Base-by-base conservation (phyloP, 1,139 yeast species). In the Kluyveromyces marxianus region DNA sequence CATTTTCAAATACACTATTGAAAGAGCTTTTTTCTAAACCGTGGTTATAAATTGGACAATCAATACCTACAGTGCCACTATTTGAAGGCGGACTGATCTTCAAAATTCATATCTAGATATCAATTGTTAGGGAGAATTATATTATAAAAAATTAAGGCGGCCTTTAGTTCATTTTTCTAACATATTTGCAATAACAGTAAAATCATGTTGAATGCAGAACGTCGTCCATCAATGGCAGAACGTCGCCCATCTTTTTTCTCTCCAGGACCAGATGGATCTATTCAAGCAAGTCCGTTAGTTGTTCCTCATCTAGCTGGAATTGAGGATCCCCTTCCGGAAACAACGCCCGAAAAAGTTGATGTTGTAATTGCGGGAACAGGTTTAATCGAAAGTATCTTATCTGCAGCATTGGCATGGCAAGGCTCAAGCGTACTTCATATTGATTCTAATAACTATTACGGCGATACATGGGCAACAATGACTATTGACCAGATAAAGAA, bases 381-480 rank as follows among this genome's bases (percentile, higher is more conserved):
- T 1, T 72, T 94, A 41, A 82, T 81, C 3, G 96, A 94, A 65
- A 79, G 89, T 56, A 81, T 94, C 10, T 69, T 90, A 47, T 96
- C 97, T 0, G 96, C 97, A 3, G 92, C 97, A 0, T 72, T 92
- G 46, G 84, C 97, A 14, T 92, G 98, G 97, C 96, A 88, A 59
- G 97, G 97, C 10, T 82, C 92, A 21, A 81, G 76, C 52, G 97
- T 92, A 21, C 71, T 92, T 46, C 98, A 92, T 63, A 79, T 92
- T 41, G 98, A 92, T 63, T 72, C 79, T 47, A 83, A 87, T 58
- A 74, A 77, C 35, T 83, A 85, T 63, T 92, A 92, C 59, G 99
- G 98, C 8, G 97, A 89, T 62, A 75, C 83, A 44, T 76, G 82
- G 39, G 90, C 97, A 4, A 85, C 96, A 10, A 69, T 92, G 49